A percentile compares a stretch with the other conserved stretches of the same genome.
Evolutionary conservation across 108 stramenopile species (phyloP).

Genomic region (Cyclotella distinguenda): DNA sequence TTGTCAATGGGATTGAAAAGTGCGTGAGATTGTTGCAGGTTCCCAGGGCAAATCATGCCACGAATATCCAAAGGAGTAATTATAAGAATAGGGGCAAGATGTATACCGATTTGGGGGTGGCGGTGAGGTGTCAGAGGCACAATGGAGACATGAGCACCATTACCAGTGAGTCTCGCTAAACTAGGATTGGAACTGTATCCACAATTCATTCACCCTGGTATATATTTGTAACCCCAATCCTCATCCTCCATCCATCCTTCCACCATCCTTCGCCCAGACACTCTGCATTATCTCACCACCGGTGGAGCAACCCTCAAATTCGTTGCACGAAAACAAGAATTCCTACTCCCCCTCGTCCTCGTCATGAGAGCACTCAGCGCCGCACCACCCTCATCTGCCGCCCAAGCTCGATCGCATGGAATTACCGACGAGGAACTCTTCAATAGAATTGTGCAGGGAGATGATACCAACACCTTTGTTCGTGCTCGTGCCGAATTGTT

Average conservation of each 20-base stretch:
- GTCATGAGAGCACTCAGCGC: conserved; percentile 86
- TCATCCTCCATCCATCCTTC: too few species aligned
- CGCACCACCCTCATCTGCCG: conserved; percentile 16
- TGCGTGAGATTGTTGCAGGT: conserved; percentile 95
- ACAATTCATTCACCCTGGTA: too few species aligned
- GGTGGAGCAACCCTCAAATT: conserved; percentile 95
- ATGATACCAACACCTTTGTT: conserved; percentile 89
- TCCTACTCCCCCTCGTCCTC: conserved; percentile 90
- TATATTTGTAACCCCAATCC: too few species aligned
- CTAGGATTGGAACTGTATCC: too few species aligned
- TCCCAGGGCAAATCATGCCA: conserved; percentile 88
- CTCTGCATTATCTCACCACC: conserved; percentile 93
- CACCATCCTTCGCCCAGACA: conserved; percentile 23
- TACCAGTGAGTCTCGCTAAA: conserved; percentile 67
- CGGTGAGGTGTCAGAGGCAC: conserved; percentile 77
- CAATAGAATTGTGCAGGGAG: conserved; percentile 82
- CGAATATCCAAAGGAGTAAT: conserved; percentile 86
- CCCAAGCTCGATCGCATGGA: conserved; percentile 39
- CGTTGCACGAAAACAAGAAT: conserved; percentile 90
- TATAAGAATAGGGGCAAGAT: conserved; percentile 90
- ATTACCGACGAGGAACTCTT: conserved; percentile 92
- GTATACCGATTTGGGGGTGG: conserved; percentile 86
- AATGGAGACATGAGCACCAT: conserved; percentile 86
- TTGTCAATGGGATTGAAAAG: conserved; percentile 95
- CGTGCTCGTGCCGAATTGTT: conserved; percentile 89